Conservation (phyloP, 2,329 filamentous ascomycete species). For the Boeremia lycopersici region DNA sequence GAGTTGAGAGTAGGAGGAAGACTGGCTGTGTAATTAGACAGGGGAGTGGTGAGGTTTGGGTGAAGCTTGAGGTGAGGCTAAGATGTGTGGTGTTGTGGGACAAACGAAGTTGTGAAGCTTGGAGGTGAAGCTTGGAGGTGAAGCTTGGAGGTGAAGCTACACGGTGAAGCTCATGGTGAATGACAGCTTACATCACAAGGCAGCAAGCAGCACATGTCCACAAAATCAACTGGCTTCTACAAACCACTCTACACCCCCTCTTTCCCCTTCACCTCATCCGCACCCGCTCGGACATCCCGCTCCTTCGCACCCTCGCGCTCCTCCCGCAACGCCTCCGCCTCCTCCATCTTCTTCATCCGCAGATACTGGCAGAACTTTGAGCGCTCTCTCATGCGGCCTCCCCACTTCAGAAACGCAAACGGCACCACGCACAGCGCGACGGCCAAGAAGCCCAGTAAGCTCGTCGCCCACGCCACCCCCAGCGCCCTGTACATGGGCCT, state of each 20-base stretch:
- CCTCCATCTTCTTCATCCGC: slow-evolving; percentile 45
- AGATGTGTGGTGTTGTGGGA: too few species aligned
- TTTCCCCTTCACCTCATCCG: slow-evolving; percentile 16
- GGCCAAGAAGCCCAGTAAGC: slow-evolving; percentile 57
- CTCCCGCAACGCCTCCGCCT: slow-evolving; percentile 28
- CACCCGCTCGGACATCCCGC: neutral
- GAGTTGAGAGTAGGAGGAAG: too few species aligned
- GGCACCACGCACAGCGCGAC: slow-evolving; percentile 61
- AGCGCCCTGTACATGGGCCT: slow-evolving; percentile 68
- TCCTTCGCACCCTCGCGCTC: slow-evolving; percentile 21
- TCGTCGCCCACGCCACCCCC: slow-evolving; percentile 71
- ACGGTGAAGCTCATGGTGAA: too few species aligned
- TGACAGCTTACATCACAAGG: neutral
- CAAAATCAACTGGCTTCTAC: too few species aligned
- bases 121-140: too few species aligned
- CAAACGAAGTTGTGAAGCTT: too few species aligned
- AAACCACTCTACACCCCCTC: slow-evolving; percentile 13
- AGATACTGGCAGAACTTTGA: slow-evolving; percentile 69
- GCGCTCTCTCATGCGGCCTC: slow-evolving; percentile 59
- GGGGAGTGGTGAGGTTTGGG: too few species aligned
- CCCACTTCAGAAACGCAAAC: slow-evolving; percentile 63
- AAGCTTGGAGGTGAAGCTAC: too few species aligned
- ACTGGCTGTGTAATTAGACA: too few species aligned
- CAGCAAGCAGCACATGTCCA: too few species aligned
- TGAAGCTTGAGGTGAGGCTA: too few species aligned